Evolutionary conservation across 345 rosid genomes (phyloP), one percentile per base, ranked within the genome.

Genomic region (Gossypium rotundifolium): DNA sequence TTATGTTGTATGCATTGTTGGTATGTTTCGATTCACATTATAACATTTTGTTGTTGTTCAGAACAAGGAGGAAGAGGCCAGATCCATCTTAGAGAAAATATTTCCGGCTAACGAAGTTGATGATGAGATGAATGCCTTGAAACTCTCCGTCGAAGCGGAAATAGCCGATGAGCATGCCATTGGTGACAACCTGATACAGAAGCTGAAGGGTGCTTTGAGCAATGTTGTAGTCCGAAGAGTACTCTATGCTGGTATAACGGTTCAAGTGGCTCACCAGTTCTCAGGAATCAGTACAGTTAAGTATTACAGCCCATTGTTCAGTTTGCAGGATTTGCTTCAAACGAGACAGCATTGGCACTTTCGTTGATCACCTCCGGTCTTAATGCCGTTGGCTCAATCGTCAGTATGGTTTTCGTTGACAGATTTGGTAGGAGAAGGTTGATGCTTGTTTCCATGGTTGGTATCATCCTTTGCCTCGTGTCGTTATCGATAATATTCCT

Each of bases 261-360:
- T 89, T 18, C 98, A 94, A 65, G 93, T 92, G n/a, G 97, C 90
- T 11, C 95, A 94, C 69, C 97, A 94, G 76, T 90, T 90, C 68
- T 91, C 85, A 0, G 98, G 98, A 11, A 92, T 94, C 80, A 94
- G 92, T 75, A 94, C 96, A 0, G 92, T 94, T 22, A 85, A 92
- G 96, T 94, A 94, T 71, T 92, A 92, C 73, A 83, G 97, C 65
- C 97, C 97, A 1, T 90, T 3, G 95, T 94, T 52, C 95, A 92
- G 40, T 89, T 92, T 18, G 93, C 95, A 0, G 98, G 98, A 57
- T 92, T 79, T 18, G 97, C 98, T 25, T 94, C 95, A 0, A 92
- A 92, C 23, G 83, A 80, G 11, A 87, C 94, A 1, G 93, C 97
- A 0, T 38, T 94, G 79, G 94, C 94, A 0, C 92, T 94, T 63